Base-by-base conservation (phyloP, 2,329 filamentous ascomycete species). In the Botrytis byssoidea region DNA sequence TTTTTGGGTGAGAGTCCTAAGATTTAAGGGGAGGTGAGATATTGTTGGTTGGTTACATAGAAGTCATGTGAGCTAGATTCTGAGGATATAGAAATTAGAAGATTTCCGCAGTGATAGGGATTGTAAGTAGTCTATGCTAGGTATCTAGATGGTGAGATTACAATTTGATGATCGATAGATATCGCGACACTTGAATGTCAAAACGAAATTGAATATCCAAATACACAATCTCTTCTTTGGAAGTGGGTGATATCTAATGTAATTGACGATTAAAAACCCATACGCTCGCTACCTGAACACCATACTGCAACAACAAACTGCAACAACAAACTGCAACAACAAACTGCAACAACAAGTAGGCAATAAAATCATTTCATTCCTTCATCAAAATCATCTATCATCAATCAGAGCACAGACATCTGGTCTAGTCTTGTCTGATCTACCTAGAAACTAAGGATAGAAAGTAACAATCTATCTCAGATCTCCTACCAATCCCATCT, bases 1-100 rank as follows among this genome's bases (percentile, higher is more conserved):
- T 96, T 93, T 81, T 84, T 93, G 76, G 84, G 76, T 14, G 78
- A 78, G 63, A 63, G 74, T 16, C 74, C 77, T 25, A 81, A 80
- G 72, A 78, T 80, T n/a, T 80, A 72, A 76, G 42, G 57, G 1
- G 1, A 7, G 22, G 16, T 32, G 35, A 9, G 5, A 32, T 20
- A 22, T n/a, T 18, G 44, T 22, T 14, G 25, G 48, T 61, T 25
- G 59, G 22, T 20, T n/a, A 14, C 25, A 18, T 66, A 42, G 57
- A 66, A 71, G 20, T n/a, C 22, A 64, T 44, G 18, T 48, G 32
- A 25, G 61, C 44, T 74, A 67, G 71, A 74, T 46, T 63, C 8
- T 16, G 32, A 35, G 29, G 40, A 46, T 18, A 37, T 68, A 68
- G 12, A 55, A 29, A 57, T 57, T 57, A 32, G 14, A 57, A 16